Conservation (phyloP, 2,329 filamentous ascomycete species). For the Aspergillus pseudoviridinutans region DNA sequence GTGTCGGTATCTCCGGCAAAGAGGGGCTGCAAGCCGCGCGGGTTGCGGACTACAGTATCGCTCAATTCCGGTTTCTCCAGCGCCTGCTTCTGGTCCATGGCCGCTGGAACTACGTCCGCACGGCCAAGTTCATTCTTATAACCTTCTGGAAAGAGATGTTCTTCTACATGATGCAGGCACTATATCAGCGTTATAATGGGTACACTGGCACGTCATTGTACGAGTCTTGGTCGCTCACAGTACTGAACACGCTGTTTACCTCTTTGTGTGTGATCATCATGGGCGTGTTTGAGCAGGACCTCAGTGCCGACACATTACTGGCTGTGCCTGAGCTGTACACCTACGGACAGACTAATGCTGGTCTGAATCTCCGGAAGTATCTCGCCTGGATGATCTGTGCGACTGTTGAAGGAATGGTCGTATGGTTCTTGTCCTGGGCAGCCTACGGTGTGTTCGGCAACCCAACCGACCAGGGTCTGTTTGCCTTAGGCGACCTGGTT, state of each 20-base stretch:
- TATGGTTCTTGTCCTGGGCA: no score
- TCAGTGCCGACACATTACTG: conserved; percentile 85
- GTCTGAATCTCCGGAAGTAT: no score
- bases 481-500: conserved; percentile 50
- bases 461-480: no score
- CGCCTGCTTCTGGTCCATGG: conserved; percentile 82
- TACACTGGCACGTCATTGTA: background rate
- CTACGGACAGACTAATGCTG: no score
- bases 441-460: no score
- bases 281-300: conserved; percentile 93
- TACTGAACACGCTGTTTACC: conserved; percentile 57
- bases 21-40: conserved; percentile 89
- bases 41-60: conserved; percentile 92
- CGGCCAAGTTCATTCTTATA: no score
- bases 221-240: no score
- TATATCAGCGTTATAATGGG: no score
- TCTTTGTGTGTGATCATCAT: conserved; percentile 90
- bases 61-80: conserved; percentile 83
- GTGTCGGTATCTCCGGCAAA: conserved; percentile 86
- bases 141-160: no score
- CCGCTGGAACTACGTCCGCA: conserved; percentile 74
- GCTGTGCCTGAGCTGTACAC: conserved; percentile 46
- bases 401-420: no score
- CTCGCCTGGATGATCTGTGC: no score
- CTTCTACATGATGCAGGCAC: no score